Percentiles rank a stretch among this genome's conserved stretches.
Evolutionary conservation across 1,139 yeast species (phyloP).

Genomic region (Yarrowia galli): DNA sequence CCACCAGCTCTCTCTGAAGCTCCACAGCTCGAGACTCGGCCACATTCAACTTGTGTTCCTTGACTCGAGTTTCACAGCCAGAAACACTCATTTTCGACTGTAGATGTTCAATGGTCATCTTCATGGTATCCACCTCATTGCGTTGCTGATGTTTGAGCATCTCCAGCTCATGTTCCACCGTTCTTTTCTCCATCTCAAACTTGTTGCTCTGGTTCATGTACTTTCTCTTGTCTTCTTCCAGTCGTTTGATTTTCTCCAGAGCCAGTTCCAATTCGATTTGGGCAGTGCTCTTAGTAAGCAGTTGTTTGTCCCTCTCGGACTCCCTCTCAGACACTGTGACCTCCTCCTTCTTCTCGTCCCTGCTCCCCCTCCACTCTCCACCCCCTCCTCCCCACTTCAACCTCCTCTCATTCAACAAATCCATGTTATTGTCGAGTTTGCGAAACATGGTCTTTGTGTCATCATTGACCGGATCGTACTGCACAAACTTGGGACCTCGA

Average conservation of each 20-base stretch:
- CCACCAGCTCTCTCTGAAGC: not conserved
- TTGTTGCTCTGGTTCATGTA: conserved; percentile 11
- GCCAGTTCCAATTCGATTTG: conserved; percentile 14
- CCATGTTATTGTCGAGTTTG: conserved; percentile 8
- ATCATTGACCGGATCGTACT: conserved; percentile 25
- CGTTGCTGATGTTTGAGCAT: conserved; percentile 3
- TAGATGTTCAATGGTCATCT: conserved; percentile 11
- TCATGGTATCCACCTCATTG: not conserved
- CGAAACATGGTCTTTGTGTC: conserved; percentile 26
- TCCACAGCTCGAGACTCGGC: not conserved
- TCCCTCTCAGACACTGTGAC: too few species aligned
- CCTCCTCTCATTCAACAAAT: conserved; percentile 1
- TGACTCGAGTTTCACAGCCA: conserved; percentile 4
- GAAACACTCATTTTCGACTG: conserved; percentile 9
- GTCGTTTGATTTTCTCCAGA: not conserved
- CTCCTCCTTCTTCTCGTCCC: too few species aligned
- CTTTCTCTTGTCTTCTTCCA: conserved; percentile 6
- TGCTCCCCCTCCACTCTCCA: too few species aligned
- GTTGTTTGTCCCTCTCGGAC: too few species aligned
- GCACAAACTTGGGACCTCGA: conserved; percentile 13
- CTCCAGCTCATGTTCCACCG: conserved; percentile 6
- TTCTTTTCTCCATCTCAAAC: conserved; percentile 8
- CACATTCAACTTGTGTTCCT: conserved; percentile 5
- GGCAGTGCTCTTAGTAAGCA: not conserved
- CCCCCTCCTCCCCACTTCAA: not conserved